Base-by-base conservation (phyloP, 345 rosid genomes). In the Microcos paniculata region DNA sequence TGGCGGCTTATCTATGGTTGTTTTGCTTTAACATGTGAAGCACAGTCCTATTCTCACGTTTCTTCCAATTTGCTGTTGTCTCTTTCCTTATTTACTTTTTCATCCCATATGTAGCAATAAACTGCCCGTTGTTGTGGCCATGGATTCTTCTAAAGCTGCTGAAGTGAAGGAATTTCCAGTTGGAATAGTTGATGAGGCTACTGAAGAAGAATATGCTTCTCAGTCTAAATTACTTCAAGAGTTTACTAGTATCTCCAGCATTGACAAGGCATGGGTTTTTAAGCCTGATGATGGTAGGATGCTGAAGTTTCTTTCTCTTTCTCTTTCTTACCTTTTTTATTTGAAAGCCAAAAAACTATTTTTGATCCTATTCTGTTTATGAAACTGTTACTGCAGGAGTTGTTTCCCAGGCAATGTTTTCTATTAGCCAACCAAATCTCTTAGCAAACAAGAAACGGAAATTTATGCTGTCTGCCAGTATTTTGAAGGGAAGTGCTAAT, bases 181-280 rank as follows among this genome's bases (percentile, higher is more conserved):
- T 40, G 92, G 88, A 40, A 72, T 89, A 48, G n/a, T n/a, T n/a
- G 93, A 93, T 73, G 55, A 85, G 62, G 46, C 81, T 26, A 80
- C 79, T 9, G 98, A 90, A 76, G 94, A 89, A 65, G 96, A 87
- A 45, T 92, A 87, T 85, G 90, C 77, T 30, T 82, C 85, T 21
- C 92, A 85, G 72, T 96, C 98, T 55, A 88, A 88, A 78, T 76
- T 92, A 71, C 94, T 92, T 53, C 80, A 85, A 82, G 97, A 96
- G 64, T 96, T 93, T 79, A 70, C 63, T 18, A 78, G 30, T 42
- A 89, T 96, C 53, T 78, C 94, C 58, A 87, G 67, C 77, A 85
- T 96, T 72, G 95, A 93, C 82, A 87, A 85, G 81, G 95, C 99
- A 12, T 93, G 99, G 98, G 82, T 85, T 64, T 88, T 90, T 30